phyloP scores from a whole-genome alignment of 2,329 filamentous ascomycete species.

The Mollisiaceae sp. region DNA sequence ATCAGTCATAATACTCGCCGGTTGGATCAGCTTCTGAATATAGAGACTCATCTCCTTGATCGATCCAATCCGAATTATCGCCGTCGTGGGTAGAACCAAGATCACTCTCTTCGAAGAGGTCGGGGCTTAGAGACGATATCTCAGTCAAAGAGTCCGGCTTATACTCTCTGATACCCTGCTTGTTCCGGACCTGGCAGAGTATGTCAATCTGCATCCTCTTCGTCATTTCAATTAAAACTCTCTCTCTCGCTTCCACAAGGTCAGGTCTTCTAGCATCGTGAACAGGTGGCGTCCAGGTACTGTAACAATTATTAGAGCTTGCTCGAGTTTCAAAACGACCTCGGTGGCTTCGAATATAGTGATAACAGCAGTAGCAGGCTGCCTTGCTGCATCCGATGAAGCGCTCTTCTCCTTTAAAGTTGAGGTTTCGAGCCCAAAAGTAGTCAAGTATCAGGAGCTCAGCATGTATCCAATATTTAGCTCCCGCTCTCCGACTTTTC shows the following conservation, averaged over 20 bases:
- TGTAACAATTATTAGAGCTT: slow-evolving; percentile 48
- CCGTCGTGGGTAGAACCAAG: no score
- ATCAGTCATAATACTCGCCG: no score
- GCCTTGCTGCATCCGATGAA: slow-evolving; percentile 59
- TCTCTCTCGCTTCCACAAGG: not conserved
- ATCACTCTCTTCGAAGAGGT: no score
- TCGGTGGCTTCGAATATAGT: slow-evolving; percentile 51
- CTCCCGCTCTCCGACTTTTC: slow-evolving; percentile 41
- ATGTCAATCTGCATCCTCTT: not conserved
- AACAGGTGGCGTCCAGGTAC: slow-evolving; percentile 47
- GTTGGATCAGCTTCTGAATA: no score
- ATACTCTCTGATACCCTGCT: slow-evolving; percentile 10
- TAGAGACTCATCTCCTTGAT: no score
- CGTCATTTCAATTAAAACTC: not conserved
- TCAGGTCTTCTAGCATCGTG: not conserved
- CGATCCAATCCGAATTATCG: no score
- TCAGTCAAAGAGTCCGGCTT: slow-evolving; percentile 24
- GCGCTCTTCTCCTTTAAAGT: slow-evolving; percentile 47
- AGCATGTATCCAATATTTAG: no score
- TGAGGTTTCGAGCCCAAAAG: slow-evolving; percentile 44
- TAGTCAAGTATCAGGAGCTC: slow-evolving; percentile 55
- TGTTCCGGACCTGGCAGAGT: slow-evolving; percentile 13
- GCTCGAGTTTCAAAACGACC: slow-evolving; percentile 30
- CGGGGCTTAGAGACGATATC: slow-evolving; percentile 20
- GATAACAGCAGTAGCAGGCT: slow-evolving; percentile 55